These are phyloP conservation scores for Globisporangium camurandrum DNA, from an alignment of 352 stramenopile genomes.

Conservation along the genomic window DNA sequence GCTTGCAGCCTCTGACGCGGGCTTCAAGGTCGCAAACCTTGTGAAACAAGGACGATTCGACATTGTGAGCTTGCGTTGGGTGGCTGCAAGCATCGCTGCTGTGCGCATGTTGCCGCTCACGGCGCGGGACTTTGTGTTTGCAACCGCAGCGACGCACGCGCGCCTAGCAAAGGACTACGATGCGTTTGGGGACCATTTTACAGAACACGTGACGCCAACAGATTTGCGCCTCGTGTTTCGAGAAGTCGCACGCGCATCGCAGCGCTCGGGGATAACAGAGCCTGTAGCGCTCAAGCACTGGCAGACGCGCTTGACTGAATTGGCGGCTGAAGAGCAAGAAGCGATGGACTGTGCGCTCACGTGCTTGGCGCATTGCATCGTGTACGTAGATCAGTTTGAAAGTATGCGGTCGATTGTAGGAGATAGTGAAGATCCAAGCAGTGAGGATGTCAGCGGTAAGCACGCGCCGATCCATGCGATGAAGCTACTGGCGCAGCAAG, in stretches of 20 bases:
- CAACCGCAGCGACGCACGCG: slow-evolving; percentile 42
- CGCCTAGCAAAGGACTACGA: slow-evolving; percentile 67
- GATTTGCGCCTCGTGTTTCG: slow-evolving; percentile 47
- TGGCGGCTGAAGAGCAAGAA: slow-evolving; percentile 55
- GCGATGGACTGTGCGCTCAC: slow-evolving; percentile 60
- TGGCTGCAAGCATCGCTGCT: slow-evolving; percentile 33
- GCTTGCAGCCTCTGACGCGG: slow-evolving; percentile 45
- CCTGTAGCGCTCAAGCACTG: slow-evolving; percentile 30
- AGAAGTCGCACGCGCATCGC: slow-evolving; percentile 19
- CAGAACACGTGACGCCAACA: slow-evolving; percentile 32
- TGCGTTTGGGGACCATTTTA: slow-evolving; percentile 66
- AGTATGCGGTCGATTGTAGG: slow-evolving; percentile 8
- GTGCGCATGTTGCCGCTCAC: slow-evolving; percentile 31
- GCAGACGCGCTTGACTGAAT: slow-evolving; percentile 31
- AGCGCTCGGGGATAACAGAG: no score
- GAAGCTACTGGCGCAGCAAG: slow-evolving; percentile 50
- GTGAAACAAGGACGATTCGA: slow-evolving; percentile 78
- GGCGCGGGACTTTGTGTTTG: slow-evolving; percentile 62
- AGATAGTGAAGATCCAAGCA: not conserved
- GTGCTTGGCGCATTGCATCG: slow-evolving; percentile 67
- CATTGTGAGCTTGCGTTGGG: slow-evolving; percentile 58
- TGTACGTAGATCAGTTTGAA: slow-evolving; percentile 47
- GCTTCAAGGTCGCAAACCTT: slow-evolving; percentile 74
- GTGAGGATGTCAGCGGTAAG: not conserved
- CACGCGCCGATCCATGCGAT: slow-evolving; percentile 22